Percentiles rank a stretch among this genome's conserved stretches.
Conservation (phyloP, 192 early-diverging fungal genomes). For the Backusella circina region DNA sequence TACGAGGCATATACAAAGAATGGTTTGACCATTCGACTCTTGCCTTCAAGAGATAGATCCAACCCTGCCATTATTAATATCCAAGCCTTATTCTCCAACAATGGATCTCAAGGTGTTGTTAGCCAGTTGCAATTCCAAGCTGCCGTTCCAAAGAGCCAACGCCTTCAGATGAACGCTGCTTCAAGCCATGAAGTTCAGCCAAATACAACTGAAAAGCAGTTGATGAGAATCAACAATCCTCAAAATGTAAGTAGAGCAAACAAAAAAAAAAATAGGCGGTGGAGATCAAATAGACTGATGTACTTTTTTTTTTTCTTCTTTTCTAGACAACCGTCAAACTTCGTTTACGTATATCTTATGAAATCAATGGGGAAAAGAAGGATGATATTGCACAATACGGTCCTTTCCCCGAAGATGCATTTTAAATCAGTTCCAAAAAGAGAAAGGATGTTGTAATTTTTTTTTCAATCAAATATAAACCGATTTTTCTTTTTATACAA, state of each 20-base stretch:
- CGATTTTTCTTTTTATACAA: not conserved
- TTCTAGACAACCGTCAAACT: conserved; percentile 52
- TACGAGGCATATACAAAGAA: conserved; percentile 74
- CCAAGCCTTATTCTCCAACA: conserved; percentile 67
- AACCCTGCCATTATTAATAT: conserved; percentile 62
- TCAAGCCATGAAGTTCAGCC: conserved; percentile 60
- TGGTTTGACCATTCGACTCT: conserved; percentile 72
- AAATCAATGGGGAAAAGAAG: conserved; percentile 39
- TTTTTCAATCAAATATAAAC: not conserved
- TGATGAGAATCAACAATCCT: conserved; percentile 87
- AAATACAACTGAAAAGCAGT: conserved; percentile 67
- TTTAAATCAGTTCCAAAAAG: not conserved
- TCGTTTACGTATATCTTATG: conserved; percentile 52
- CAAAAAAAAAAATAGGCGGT: not conserved
- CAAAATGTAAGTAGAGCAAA: conserved; percentile 40
- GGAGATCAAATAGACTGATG: not conserved
- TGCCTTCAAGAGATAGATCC: conserved; percentile 63
- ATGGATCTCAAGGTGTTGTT: conserved; percentile 48
- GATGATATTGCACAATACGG: conserved; percentile 55
- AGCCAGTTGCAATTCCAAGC: conserved; percentile 79
- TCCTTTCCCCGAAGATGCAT: conserved; percentile 52
- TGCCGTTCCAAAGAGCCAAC: conserved; percentile 91
- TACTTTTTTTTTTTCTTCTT: not conserved
- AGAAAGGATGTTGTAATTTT: not conserved
- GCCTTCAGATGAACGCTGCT: conserved; percentile 82